These are phyloP conservation scores for Aspergillus panamensis DNA, from an alignment of 495 filamentous ascomycete genomes.

Conservation along the genomic window DNA sequence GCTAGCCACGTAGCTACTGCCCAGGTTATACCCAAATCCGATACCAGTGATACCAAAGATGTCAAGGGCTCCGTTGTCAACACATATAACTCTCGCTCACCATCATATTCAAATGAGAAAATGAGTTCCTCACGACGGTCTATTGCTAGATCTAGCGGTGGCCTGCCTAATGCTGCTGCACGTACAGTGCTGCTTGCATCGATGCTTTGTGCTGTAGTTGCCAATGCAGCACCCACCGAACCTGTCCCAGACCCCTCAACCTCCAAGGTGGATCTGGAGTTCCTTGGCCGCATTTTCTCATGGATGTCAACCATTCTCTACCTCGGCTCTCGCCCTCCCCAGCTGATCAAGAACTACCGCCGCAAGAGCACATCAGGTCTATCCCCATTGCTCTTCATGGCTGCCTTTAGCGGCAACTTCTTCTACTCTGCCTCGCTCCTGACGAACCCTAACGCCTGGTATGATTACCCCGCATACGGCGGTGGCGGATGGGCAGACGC, in stretches of 20 bases:
- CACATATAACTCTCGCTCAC: slow-evolving; percentile 22
- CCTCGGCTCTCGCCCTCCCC: slow-evolving; percentile 66
- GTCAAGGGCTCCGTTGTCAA: slow-evolving; percentile 25
- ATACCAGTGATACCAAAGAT: slow-evolving; percentile 32
- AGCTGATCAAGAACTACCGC: slow-evolving; percentile 64
- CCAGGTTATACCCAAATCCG: slow-evolving; percentile 20
- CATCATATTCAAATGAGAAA: slow-evolving; percentile 44
- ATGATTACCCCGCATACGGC: slow-evolving; percentile 57
- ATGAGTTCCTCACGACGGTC: slow-evolving; percentile 32
- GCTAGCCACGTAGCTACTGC: slow-evolving; percentile 16
- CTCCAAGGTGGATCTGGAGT: slow-evolving; percentile 36
- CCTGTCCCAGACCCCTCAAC: slow-evolving; percentile 15
- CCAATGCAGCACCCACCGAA: slow-evolving; percentile 43
- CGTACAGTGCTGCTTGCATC: slow-evolving; percentile 46
- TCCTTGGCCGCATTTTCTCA: slow-evolving; percentile 55
- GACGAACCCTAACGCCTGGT: slow-evolving; percentile 67
- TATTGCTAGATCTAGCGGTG: slow-evolving; percentile 24
- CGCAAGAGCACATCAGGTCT: slow-evolving; percentile 68
- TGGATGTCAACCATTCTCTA: slow-evolving; percentile 67
- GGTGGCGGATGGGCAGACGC: slow-evolving; percentile 62
- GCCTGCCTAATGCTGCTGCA: slow-evolving; percentile 35
- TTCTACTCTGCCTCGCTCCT: slow-evolving; percentile 67
- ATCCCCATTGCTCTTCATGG: slow-evolving; percentile 64
- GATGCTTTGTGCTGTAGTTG: slow-evolving; percentile 44
- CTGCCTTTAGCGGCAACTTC: slow-evolving; percentile 68